Conservation (phyloP, 2,329 filamentous ascomycete species). For the Amauroascus niger region DNA sequence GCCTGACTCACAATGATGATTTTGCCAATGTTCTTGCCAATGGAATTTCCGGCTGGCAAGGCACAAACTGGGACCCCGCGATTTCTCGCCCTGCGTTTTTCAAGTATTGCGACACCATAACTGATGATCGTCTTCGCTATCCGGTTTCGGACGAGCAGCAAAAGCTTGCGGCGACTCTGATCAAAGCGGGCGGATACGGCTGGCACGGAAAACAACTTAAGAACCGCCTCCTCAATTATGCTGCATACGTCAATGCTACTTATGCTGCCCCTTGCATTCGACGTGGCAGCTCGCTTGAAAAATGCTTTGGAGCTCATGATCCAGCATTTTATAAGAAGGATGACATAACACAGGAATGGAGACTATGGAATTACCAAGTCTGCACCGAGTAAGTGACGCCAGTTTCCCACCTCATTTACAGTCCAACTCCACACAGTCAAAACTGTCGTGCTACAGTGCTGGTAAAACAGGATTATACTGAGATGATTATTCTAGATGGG, state of each 20-base stretch:
- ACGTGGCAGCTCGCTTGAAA: slow-evolving; percentile 37
- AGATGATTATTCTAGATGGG: slow-evolving; percentile 48
- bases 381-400: slow-evolving; percentile 34
- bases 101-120: slow-evolving; percentile 49
- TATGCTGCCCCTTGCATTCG: slow-evolving; percentile 32
- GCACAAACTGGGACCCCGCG: slow-evolving; percentile 51
- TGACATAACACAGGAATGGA: slow-evolving; percentile 37
- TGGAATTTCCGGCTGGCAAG: slow-evolving; percentile 46
- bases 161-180: slow-evolving; percentile 36
- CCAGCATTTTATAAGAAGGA: slow-evolving; percentile 38
- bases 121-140: slow-evolving; percentile 37
- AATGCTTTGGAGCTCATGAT: slow-evolving; percentile 45
- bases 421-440: not conserved
- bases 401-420: not conserved
- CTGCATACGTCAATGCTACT: slow-evolving; percentile 45
- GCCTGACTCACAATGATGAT: slow-evolving; percentile 41
- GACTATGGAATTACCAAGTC: slow-evolving; percentile 51
- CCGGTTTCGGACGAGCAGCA: slow-evolving; percentile 31
- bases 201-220: slow-evolving; percentile 35
- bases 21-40: slow-evolving; percentile 42
- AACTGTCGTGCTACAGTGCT: too few relatives aligned
- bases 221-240: slow-evolving; percentile 48
- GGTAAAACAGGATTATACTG: not conserved
- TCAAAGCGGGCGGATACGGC: slow-evolving; percentile 42
- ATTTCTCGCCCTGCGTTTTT: slow-evolving; percentile 42